Evolutionary conservation across 352 stramenopile genomes (phyloP), one percentile per base, ranked within the genome.

Genomic region (Phytophthora rubi): DNA sequence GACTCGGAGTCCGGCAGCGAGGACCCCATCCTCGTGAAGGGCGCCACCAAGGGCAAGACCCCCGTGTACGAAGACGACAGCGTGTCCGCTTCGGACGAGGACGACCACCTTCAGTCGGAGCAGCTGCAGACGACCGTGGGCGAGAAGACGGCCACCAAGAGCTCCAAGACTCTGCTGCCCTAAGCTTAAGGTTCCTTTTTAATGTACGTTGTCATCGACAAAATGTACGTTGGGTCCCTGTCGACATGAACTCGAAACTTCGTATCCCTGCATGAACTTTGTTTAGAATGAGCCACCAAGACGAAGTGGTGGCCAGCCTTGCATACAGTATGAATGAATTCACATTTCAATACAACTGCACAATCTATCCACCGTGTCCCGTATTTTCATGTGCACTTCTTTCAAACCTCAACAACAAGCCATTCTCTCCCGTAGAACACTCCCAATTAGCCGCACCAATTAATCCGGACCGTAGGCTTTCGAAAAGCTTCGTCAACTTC

Each of bases 151-250:
- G 35, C 54, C 12, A 59, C 33, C 32, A 65, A 65, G 59, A 65
- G 59, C 59, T 53, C 47, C 59, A 73, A 73, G 66, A 65, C 53
- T 21, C 35, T 53, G 37, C 42, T 68, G 2, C 45, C 6, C 44
- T 73, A 73, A 73, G 62, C 18, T 56, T 58, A 66, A 65, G 54
- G 42, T 51, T 51, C 35, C 35, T 65, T 60, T 60, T 56, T 65
- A 72, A 65, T 70, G 66, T 73, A 69, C 66, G 53, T 69, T 73
- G 56, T 56, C 16, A 33, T 57, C 26, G 66, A 70, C 61, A 58
- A 52, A 72, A 72, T 68, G 65, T 72, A 72, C 65, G 59, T 68
- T 54, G 23, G 51, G 59, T 56, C 33, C 65, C 32, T 58, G n/a
- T 54, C 13, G 30, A 42, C 37, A 51, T 55, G 35, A 65, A 60